Evolutionary conservation across 176 grass and related monocot genomes (phyloP), one percentile per base, ranked within the genome.

Genomic region (Carex pumila): DNA sequence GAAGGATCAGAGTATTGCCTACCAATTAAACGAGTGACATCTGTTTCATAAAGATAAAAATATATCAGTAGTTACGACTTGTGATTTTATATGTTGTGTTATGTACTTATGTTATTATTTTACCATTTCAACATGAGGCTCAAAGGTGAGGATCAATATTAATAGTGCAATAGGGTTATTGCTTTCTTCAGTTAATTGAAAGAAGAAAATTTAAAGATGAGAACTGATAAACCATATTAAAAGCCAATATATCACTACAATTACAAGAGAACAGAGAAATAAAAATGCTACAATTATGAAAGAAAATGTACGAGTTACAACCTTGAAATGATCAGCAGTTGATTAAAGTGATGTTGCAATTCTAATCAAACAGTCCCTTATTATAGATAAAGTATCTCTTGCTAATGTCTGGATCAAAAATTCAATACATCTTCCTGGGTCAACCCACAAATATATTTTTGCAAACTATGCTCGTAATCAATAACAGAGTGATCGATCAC

Each of bases 11-110:
- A 69, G 59, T 41, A 89, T 0, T 66, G 39, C 13, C 88, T 82
- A 12, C 88, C 88, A 61, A 89, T 81, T 80, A 89, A 86, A 17
- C 88, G 84, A 56, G 82, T 76, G 6, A 81, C 60, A 89, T 89
- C 88, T 89, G 78, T 25, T 54, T 55, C 7, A 71, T 71, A n/a
- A 47, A 45, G 18, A 47, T n/a, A 15, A 71, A 1, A 45, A 71
- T 11, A 45, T 47, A 21, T n/a, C 41, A 7, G 2, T 1, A 39
- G 15, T 39, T 70, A 69, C 6, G 6, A 45, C 41, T 45, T 6
- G 6, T 45, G 5, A 45, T 45, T 43, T 43, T 43, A 5, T 45
- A 45, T 45, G 41, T 45, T 7, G 7, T 45, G 5, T 43, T 43
- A 7, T 43, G 41, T 34, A 2, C 1, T 34, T 34, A 34, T 25